phyloP scores from a whole-genome alignment of 140 eudicot species.

The Flaveria floridana region DNA sequence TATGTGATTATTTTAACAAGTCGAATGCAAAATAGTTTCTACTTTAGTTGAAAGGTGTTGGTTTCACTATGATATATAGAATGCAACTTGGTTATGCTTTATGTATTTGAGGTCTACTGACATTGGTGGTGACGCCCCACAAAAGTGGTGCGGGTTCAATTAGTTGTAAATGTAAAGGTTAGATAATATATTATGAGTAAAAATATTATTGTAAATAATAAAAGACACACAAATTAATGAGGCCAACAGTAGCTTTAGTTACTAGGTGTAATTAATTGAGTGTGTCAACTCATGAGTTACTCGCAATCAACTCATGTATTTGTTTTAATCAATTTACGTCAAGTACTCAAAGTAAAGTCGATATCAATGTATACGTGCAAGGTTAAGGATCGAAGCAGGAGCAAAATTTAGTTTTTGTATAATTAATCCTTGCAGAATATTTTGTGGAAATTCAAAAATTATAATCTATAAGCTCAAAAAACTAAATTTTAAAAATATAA shows the following conservation, averaged over 20 bases:
- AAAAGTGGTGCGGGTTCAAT: too few species aligned
- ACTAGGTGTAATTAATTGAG: not conserved
- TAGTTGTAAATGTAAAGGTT: too few species aligned
- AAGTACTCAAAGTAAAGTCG: not conserved
- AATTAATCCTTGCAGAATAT: not conserved
- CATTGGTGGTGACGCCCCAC: too few species aligned
- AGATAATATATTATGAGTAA: too few species aligned
- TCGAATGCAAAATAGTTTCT: not conserved
- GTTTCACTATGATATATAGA: too few species aligned
- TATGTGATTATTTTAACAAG: too few species aligned
- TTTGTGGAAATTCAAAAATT: not conserved
- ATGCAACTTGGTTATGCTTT: too few species aligned
- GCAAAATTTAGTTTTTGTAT: not conserved
- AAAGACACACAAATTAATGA: not conserved
- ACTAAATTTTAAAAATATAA: too few species aligned
- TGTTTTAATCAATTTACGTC: too few species aligned
- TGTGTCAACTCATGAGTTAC: not conserved
- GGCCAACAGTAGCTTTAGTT: not conserved
- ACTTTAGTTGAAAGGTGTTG: not conserved
- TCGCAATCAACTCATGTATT: not conserved
- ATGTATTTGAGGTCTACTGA: too few species aligned
- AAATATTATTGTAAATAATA: too few species aligned
- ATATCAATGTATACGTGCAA: not conserved
- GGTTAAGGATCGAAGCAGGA: not conserved
- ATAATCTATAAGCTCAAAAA: not conserved